phyloP scores from a whole-genome alignment of 2,329 filamentous ascomycete genomes.

The Aspergillus sp. region DNA sequence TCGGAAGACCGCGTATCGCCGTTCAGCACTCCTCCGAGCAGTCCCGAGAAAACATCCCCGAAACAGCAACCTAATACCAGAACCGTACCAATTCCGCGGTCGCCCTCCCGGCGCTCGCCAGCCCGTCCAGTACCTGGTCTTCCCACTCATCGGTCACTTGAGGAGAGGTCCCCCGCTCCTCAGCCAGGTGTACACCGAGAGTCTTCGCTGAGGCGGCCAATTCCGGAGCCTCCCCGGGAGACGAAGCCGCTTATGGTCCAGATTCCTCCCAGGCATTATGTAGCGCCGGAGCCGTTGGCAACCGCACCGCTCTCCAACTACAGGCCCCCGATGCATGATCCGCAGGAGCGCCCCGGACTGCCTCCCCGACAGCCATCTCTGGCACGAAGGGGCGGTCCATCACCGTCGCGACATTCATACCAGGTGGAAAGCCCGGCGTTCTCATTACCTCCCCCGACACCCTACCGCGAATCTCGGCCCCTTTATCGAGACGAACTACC shows the following conservation, averaged over 20 bases:
- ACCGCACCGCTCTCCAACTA: conserved; percentile 43
- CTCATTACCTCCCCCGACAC: conserved; percentile 9
- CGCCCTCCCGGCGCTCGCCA: conserved; percentile 21
- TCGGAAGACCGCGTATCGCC: conserved; percentile 65
- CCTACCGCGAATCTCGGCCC: conserved; percentile 17
- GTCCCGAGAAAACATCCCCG: conserved; percentile 60
- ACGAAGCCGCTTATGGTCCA: conserved; percentile 37
- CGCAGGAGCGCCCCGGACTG: conserved; percentile 51
- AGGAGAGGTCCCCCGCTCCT: conserved; percentile 30
- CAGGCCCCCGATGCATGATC: conserved; percentile 29
- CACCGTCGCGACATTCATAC: conserved; percentile 24
- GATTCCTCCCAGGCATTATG: conserved; percentile 29
- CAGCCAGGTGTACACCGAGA: conserved; percentile 25
- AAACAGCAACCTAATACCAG: conserved; percentile 23
- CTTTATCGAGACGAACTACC: conserved; percentile 20
- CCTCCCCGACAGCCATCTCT: conserved; percentile 43
- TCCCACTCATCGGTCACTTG: conserved; percentile 29
- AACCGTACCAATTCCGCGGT: conserved; percentile 18
- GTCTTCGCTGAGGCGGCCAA: conserved; percentile 30
- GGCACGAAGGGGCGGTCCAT: conserved; percentile 24
- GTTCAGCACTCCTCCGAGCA: conserved; percentile 82
- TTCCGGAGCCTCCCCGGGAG: conserved; percentile 29
- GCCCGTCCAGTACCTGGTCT: conserved; percentile 29
- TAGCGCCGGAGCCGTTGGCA: conserved; percentile 22
- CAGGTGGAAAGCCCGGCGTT: conserved; percentile 6